Evolutionary conservation across 2,329 filamentous ascomycete species (phyloP).

Genomic region (Incumbomyces delicatus): DNA sequence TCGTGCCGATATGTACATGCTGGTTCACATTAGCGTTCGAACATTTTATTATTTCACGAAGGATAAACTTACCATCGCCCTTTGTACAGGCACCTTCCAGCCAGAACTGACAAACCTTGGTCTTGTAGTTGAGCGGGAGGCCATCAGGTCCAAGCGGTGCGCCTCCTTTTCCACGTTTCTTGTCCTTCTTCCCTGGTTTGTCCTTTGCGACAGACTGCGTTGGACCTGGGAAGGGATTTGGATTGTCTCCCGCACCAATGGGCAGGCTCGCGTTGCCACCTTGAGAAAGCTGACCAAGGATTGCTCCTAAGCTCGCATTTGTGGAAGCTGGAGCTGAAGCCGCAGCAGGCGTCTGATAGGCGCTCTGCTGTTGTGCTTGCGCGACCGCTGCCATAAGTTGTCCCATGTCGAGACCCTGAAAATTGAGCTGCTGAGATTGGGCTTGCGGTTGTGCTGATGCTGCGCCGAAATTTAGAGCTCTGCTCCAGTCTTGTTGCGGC

Average conservation of each 20-base stretch:
- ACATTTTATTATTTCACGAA: too few species aligned
- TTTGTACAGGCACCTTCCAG: conserved; percentile 45
- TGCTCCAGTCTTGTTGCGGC: conserved; percentile 4
- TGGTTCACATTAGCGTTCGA: background rate
- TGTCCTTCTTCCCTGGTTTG: conserved; percentile 14
- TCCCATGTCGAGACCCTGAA: background rate
- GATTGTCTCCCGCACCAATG: conserved; percentile 10
- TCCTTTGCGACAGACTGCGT: conserved; percentile 14
- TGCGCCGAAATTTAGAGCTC: conserved; percentile 30
- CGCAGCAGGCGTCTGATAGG: conserved; percentile 22
- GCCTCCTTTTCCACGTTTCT: conserved; percentile 13
- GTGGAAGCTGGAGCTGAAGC: background rate
- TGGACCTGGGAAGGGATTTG: conserved; percentile 13
- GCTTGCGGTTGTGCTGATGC: conserved; percentile 22
- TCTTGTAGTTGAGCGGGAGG: conserved; percentile 32
- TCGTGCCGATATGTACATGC: conserved; percentile 29
- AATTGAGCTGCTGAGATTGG: conserved; percentile 12
- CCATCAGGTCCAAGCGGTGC: conserved; percentile 8
- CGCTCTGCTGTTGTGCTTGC: conserved; percentile 27
- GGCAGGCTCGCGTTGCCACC: conserved; percentile 6
- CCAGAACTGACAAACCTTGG: conserved; percentile 44
- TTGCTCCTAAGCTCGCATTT: conserved; percentile 5
- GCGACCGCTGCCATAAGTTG: conserved; percentile 12
- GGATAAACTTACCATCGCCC: conserved; percentile 26
- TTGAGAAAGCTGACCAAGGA: conserved; percentile 3